These are phyloP conservation scores for Leptographium lundbergii DNA, from an alignment of 2,329 filamentous ascomycete species.

Conservation along the genomic window DNA sequence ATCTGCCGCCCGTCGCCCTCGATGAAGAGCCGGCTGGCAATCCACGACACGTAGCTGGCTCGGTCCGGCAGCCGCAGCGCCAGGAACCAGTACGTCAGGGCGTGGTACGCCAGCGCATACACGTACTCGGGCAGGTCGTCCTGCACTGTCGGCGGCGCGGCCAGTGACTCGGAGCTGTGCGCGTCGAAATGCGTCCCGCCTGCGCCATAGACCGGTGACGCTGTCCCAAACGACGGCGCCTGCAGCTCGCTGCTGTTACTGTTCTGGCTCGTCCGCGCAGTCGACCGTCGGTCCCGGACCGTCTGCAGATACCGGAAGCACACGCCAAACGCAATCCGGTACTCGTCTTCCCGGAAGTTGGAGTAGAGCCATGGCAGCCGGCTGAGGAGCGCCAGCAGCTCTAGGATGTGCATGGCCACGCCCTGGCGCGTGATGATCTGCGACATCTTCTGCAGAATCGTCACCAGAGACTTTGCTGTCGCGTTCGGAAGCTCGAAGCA, in stretches of 20 bases:
- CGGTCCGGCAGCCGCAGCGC: conserved; percentile 76
- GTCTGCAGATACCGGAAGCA: conserved; percentile 90
- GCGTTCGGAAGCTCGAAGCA: conserved; percentile 87
- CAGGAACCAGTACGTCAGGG: conserved; percentile 95
- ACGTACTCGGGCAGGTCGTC: conserved; percentile 88
- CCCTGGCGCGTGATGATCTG: conserved; percentile 90
- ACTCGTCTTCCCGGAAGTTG: conserved; percentile 85
- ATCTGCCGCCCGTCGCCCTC: conserved; percentile 62
- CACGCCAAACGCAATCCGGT: conserved; percentile 87
- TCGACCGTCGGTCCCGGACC: conserved; percentile 54
- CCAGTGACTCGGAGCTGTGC: conserved; percentile 14
- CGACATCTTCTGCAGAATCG: conserved; percentile 84
- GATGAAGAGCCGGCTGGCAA: conserved; percentile 72
- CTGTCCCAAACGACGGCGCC: neutral
- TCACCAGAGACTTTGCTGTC: conserved; percentile 72
- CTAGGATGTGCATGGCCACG: conserved; percentile 86
- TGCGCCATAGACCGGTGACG: neutral
- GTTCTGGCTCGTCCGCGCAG: conserved; percentile 28
- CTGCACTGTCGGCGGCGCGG: conserved; percentile 21
- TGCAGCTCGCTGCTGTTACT: neutral
- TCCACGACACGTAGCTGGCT: conserved; percentile 76
- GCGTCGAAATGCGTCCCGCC: conserved; percentile 1
- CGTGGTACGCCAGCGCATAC: conserved; percentile 84
- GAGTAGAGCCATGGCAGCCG: conserved; percentile 73
- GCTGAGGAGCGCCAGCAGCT: conserved; percentile 84